phyloP scores from a whole-genome alignment of 225 moss, liverwort and hornwort species.

The Bryoerythrophyllum caledonicum region DNA sequence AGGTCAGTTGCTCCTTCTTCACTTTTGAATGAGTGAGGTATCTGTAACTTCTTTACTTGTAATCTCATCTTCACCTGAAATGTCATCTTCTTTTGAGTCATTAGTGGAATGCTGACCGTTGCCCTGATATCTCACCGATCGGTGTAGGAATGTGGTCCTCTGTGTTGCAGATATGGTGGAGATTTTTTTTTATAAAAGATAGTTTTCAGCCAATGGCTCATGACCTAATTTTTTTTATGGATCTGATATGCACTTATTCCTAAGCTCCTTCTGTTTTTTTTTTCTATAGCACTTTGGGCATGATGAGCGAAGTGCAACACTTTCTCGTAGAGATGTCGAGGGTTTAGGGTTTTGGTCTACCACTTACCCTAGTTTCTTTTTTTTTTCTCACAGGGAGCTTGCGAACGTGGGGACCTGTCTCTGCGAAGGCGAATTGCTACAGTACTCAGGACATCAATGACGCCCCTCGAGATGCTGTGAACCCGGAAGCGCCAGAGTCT shows the following conservation, averaged over 20 bases:
- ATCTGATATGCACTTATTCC: not conserved
- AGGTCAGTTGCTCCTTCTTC: not conserved
- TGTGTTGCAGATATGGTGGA: not conserved
- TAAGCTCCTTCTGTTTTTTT: not conserved
- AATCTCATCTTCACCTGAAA: not conserved
- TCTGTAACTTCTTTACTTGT: not conserved
- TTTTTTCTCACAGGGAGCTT: conserved; percentile 26
- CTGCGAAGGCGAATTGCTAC: conserved; percentile 1
- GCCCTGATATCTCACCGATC: not conserved
- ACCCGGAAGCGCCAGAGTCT: conserved; percentile 8
- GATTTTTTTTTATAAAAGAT: not conserved
- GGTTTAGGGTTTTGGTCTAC: not conserved
- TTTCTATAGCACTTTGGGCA: not conserved
- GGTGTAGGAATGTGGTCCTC: not conserved
- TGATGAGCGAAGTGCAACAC: not conserved
- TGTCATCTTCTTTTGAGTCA: no score
- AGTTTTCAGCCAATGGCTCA: not conserved
- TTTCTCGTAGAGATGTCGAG: not conserved
- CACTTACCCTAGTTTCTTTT: not conserved
- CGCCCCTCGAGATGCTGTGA: not conserved
- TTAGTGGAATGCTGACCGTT: no score
- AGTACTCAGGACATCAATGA: conserved; percentile 19
- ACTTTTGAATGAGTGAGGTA: not conserved
- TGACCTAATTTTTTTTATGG: not conserved
- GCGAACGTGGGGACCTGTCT: conserved; percentile 18